Evolutionary conservation across 2,329 filamentous ascomycete species (phyloP).

Genomic region (Neonectria faginata): DNA sequence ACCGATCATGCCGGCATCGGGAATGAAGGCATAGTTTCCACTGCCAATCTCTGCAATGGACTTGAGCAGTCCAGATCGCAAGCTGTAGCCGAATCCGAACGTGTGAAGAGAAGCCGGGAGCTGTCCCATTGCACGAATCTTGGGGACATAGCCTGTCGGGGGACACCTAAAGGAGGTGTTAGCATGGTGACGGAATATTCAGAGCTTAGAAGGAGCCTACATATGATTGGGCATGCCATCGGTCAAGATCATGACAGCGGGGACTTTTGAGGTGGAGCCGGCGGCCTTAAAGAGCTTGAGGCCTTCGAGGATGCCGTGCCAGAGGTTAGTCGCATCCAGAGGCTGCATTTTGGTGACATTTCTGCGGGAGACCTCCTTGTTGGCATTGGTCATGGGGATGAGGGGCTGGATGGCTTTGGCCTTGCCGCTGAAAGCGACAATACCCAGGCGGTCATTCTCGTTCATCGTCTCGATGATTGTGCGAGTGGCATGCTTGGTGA

Average conservation of each 20-base stretch:
- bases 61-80: constrained; percentile 64
- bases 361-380: constrained; percentile 57
- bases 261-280: constrained; percentile 53
- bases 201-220: constrained; percentile 45
- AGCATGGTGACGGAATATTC: neutral
- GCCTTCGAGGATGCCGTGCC: constrained; percentile 66
- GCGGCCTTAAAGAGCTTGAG: constrained; percentile 59
- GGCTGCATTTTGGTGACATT: constrained; percentile 58
- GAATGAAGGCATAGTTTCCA: constrained; percentile 71
- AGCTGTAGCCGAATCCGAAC: constrained; percentile 52
- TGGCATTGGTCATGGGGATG: constrained; percentile 57
- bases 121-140: constrained; percentile 57
- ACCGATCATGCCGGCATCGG: constrained; percentile 71
- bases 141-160: constrained; percentile 64
- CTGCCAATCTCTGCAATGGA: constrained; percentile 68
- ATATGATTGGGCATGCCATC: constrained; percentile 67
- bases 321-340: constrained; percentile 63
- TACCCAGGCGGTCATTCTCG: constrained; percentile 65
- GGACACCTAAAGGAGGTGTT: constrained; percentile 54
- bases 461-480: constrained; percentile 69
- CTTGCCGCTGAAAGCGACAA: constrained; percentile 64
- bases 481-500: constrained; percentile 69
- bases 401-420: constrained; percentile 60
- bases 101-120: constrained; percentile 58
- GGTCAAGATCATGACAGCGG: constrained; percentile 65